These are phyloP conservation scores for Umbilicaria muhlenbergii DNA, from an alignment of 495 filamentous ascomycete genomes.

Conservation along the genomic window DNA sequence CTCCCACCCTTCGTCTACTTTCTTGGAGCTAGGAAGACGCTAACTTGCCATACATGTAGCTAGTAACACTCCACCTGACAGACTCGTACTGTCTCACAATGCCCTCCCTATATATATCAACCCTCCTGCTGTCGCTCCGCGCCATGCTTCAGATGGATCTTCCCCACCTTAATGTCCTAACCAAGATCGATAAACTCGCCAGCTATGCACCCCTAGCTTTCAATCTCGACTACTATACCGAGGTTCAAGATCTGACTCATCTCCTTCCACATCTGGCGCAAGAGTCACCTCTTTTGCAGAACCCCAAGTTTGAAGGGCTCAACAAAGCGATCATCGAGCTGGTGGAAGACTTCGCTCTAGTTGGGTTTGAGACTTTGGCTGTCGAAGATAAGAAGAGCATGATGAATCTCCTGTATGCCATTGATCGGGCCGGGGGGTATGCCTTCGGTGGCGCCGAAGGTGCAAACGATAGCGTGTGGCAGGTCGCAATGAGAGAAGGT, in stretches of 20 bases:
- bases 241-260: slow-evolving; percentile 84
- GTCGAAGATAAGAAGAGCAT: slow-evolving; percentile 94
- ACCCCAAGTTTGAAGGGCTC: slow-evolving; percentile 60
- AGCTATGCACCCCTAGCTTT: slow-evolving; percentile 74
- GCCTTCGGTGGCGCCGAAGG: slow-evolving; percentile 85
- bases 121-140: slow-evolving; percentile 77
- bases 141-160: slow-evolving; percentile 97
- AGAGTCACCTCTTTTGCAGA: slow-evolving; percentile 38
- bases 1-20: slow-evolving; percentile 14
- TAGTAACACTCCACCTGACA: slow-evolving; percentile 78
- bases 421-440: slow-evolving; percentile 86
- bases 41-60: slow-evolving; percentile 28
- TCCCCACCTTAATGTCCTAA: slow-evolving; percentile 86
- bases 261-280: slow-evolving; percentile 63
- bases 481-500: slow-evolving; percentile 82
- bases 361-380: slow-evolving; percentile 82
- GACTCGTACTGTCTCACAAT: slow-evolving; percentile 84
- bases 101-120: slow-evolving; percentile 87
- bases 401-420: slow-evolving; percentile 72
- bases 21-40: neutral
- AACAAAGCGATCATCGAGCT: slow-evolving; percentile 78
- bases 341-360: slow-evolving; percentile 75
- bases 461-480: slow-evolving; percentile 87
- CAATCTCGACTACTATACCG: slow-evolving; percentile 91
- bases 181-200: slow-evolving; percentile 85